Base-by-base conservation (phyloP, 2,329 filamentous ascomycete species). In the Calonectria pauciramosa region DNA sequence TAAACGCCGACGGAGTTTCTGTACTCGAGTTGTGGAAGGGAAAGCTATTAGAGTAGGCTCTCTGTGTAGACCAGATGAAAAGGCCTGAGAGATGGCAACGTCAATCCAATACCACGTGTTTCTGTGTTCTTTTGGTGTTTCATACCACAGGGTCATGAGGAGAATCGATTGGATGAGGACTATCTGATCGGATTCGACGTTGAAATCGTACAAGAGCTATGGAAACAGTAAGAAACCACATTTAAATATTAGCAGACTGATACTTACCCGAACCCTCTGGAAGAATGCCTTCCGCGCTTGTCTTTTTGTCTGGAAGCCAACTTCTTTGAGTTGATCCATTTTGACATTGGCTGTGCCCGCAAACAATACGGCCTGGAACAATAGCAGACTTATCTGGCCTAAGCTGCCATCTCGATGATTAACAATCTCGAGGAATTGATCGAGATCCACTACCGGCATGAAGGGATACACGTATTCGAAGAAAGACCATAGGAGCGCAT, bases 51-150 rank as follows among this genome's bases (percentile, higher is more conserved):
- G 93, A 18, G 85, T 86, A 1, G 95, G 95, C 79, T 98, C 94
- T 76, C 95, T 93, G 84, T 98, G 95, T 8, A 98, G 89, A 5
- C 96, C 96, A 75, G 98, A 98, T 7, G 95, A 98, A 83, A 98
- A 95, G 60, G 95, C 96, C 59, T 98, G 88, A 6, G 96, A 98
- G 71, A 98, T 94, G 52, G 96, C 96, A 32, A 98, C 95, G 11
- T 96, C 96, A 94, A 98, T 97, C 96, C 96, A 98, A 83, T 98
- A 96, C 94, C 96, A 98, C 34, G 96, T 98, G 83, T 98, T 96
- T 84, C 98, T 98, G 82, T 98, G 95, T 83, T 98, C 96, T 83
- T 98, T 95, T 0, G 96, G 96, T 7, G 95, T 97, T 85, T 98
- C 96, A 83, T 98, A 98, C 94, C 96, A 98, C 84, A 97, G 98